Base-by-base conservation (phyloP, 768 basidiomycete species). In the Tulasnella sp. region DNA sequence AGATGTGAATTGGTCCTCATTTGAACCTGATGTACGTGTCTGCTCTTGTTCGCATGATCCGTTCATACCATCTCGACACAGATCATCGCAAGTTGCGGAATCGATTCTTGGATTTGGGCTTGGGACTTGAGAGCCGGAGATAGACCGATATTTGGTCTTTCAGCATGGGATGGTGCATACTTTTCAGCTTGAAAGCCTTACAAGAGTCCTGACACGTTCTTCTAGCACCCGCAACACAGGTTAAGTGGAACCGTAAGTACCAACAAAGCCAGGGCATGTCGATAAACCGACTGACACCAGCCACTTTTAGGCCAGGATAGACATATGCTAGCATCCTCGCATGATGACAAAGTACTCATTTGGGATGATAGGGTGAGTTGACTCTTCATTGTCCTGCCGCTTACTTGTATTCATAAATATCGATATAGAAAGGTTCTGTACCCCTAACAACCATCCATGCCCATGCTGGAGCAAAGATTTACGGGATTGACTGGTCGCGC, bases 401-500 rank as follows among this genome's bases (percentile, higher is more conserved):
- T 34, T 16, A 24, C 16, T 4, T 1, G 13, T n/a, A n/a, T 19
- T 9, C 9, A n/a, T 24, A 10, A 1, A 32, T 13, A 28, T 31
- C 25, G 12, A 10, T 12, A 7, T 52, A 91, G 83, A 93, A 91
- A 80, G 89, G 88, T 6, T 90, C 85, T 4, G 71, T 91, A 6
- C 87, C 88, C 1, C 67, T 86, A 4, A 72, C 77, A 9, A 72
- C 72, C 4, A 81, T 96, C 52, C 70, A 72, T 25, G 92, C 88
- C 0, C 92, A 98, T 60, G 70, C 69, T 40, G 48, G 48, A n/a
- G 78, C 87, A 29, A 90, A 91, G 65, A 95, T 96, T 39, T 96
- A 99, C 56, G 95, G 95, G 1, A 90, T 99, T 48, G 93, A 98
- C 65, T 99, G 93, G 92, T 81, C 88, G 5, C 80, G 88, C 45